Evolutionary conservation across 768 basidiomycete genomes (phyloP).

Genomic region (Kwoniella sp.): DNA sequence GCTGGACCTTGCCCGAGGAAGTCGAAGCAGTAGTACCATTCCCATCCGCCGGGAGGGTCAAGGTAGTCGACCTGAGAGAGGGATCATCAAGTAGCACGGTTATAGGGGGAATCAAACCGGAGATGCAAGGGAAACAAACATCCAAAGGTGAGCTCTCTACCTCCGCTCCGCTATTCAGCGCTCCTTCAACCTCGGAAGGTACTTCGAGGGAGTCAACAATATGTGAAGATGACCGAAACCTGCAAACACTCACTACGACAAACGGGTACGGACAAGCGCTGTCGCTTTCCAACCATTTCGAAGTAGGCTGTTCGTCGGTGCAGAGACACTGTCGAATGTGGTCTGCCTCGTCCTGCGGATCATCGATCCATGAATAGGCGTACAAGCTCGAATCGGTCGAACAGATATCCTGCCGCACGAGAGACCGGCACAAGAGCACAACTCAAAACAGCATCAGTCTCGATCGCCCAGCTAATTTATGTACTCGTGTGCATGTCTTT

Average conservation of each 20-base stretch:
- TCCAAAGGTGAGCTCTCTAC: too few relatives aligned
- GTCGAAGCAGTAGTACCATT: slow-evolving; percentile 11
- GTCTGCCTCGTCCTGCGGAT: background rate
- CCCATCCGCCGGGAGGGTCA: slow-evolving; percentile 2
- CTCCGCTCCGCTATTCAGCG: too few relatives aligned
- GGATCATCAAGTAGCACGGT: background rate
- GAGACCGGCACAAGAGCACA: too few relatives aligned
- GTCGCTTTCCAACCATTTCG: background rate
- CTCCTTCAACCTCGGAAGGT: too few relatives aligned
- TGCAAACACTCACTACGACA: background rate
- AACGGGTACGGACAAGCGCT: slow-evolving; percentile 3
- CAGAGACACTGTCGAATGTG: slow-evolving; percentile 2
- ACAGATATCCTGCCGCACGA: background rate
- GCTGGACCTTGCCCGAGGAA: slow-evolving; percentile 1
- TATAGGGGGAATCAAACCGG: too few relatives aligned
- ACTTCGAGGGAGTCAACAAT: background rate
- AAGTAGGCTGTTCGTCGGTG: background rate
- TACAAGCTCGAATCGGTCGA: background rate
- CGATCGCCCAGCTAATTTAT: too few relatives aligned
- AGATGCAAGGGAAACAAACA: too few relatives aligned
- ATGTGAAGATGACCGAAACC: background rate
- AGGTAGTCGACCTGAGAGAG: background rate
- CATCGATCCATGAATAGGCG: background rate
- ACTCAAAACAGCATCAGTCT: too few relatives aligned
- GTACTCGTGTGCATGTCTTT: too few relatives aligned